These are phyloP conservation scores for Xylaria sp. DNA, from an alignment of 2,329 filamentous ascomycete genomes.

Conservation along the genomic window DNA sequence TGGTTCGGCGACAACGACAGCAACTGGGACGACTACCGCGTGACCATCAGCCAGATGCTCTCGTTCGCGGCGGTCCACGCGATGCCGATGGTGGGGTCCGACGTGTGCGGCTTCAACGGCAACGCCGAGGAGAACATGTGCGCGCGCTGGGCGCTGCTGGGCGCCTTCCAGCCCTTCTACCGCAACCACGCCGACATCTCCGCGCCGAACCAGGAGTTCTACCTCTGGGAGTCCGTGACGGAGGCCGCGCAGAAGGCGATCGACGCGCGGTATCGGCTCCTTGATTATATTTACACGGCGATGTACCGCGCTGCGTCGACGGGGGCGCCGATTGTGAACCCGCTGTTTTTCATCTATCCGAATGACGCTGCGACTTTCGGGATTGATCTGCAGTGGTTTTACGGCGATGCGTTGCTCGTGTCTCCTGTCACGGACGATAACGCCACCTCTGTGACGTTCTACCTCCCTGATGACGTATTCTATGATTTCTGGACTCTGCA, in stretches of 20 bases:
- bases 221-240: conserved; percentile 73
- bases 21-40: conserved; percentile 60
- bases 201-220: conserved; percentile 65
- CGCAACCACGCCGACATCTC: conserved; percentile 71
- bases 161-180: conserved; percentile 76
- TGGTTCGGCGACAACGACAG: conserved; percentile 59
- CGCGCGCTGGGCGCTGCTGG: conserved; percentile 73
- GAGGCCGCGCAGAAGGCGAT: conserved; percentile 75
- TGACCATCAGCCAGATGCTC: conserved; percentile 60
- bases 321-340: conserved; percentile 75
- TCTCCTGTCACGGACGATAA: conserved; percentile 60
- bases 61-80: conserved; percentile 63
- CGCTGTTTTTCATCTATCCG: conserved; percentile 78
- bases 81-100: conserved; percentile 65
- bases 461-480: conserved; percentile 63
- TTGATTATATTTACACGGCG: conserved; percentile 85
- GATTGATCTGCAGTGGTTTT: conserved; percentile 63
- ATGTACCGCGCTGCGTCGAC: conserved; percentile 66
- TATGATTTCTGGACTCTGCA: conserved; percentile 57
- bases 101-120: conserved; percentile 73
- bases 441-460: conserved; percentile 57
- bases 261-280: conserved; percentile 76
- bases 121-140: conserved; percentile 72
- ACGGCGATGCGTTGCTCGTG: conserved; percentile 60
- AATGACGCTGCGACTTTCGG: conserved; percentile 57